Base-by-base conservation (phyloP, 495 filamentous ascomycete genomes). In the Penicillium desertorum region DNA sequence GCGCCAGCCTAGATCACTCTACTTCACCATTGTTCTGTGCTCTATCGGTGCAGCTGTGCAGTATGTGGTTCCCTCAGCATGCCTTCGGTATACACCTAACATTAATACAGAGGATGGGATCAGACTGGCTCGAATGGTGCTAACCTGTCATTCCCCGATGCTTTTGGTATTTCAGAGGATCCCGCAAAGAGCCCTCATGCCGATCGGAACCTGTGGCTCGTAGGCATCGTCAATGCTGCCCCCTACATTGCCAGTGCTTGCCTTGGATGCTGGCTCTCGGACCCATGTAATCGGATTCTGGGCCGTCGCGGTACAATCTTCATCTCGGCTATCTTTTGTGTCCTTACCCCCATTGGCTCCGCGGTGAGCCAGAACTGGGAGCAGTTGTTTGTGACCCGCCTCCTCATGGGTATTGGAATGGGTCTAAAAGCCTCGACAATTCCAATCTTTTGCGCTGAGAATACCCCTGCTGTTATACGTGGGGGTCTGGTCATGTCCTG, bases 111-210 rank as follows among this genome's bases (percentile, higher is more conserved):
- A 56, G 83, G 82, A 29, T 88, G 85, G 86, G 86, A 88, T 65
- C 85, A 88, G 60, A 87, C 86, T n/a, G 86, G 85, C n/a, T 84
- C 82, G 48, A 89, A 89, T 58, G 86, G 86, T 45, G 86, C 86
- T 30, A 88, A 88, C 53, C 65, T 89, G 41, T 78, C 77, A 19
- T 88, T 87, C 65, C 82, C 83, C 1, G 56, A 64, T 25, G 79
- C 79, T 29, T 84, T 89, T 58, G 81, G 81, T 19, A 85, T 88
- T 9, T 53, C 51, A 10, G 51, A 53, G 3, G 45, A 48, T 39
- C 76, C 79, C 1, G 66, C 74, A 14, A 37, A 56, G 7, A 45
- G 44, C 0, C 65, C 58, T 22, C 57, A 55, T 2, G 53, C 53
- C 10, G 32, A 45, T 30, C 43, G 61, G 14, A 83, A 88, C 62